Conservation (phyloP, 129 eudicot species). For the Artemisia annua region DNA sequence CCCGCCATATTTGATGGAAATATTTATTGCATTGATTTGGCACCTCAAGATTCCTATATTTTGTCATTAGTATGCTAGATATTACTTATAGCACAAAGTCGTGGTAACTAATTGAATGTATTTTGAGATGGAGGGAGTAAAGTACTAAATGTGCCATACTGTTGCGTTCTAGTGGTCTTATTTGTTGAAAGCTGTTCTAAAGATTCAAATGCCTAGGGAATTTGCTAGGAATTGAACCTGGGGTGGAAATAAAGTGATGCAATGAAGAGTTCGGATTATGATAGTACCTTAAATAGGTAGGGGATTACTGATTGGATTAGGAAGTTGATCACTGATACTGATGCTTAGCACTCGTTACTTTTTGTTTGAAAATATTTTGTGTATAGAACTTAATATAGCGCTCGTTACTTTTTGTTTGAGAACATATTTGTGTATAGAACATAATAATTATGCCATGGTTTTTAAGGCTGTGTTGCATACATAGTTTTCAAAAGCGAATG, state of each 20-base stretch:
- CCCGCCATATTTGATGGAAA: background rate
- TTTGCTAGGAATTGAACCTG: conserved; percentile 1
- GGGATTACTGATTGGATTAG: background rate
- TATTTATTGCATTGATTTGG: background rate
- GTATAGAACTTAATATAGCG: background rate
- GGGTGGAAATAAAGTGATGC: background rate
- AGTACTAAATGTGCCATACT: background rate
- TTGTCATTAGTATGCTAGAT: background rate
- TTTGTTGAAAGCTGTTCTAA: background rate
- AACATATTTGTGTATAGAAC: background rate
- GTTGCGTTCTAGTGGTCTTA: background rate
- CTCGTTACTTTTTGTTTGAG: background rate
- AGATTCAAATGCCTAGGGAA: background rate
- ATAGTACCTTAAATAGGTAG: background rate
- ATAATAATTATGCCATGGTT: background rate
- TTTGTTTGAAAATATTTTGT: background rate
- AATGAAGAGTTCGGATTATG: background rate
- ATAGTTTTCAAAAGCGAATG: no score
- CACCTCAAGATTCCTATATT: background rate
- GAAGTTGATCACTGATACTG: background rate
- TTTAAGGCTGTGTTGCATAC: background rate
- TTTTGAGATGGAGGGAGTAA: conserved; percentile 1
- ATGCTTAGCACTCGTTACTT: background rate
- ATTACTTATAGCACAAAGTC: background rate
- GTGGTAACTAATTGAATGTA: background rate